Base-by-base conservation (phyloP, 495 filamentous ascomycete genomes). In the Poronia punctata region DNA sequence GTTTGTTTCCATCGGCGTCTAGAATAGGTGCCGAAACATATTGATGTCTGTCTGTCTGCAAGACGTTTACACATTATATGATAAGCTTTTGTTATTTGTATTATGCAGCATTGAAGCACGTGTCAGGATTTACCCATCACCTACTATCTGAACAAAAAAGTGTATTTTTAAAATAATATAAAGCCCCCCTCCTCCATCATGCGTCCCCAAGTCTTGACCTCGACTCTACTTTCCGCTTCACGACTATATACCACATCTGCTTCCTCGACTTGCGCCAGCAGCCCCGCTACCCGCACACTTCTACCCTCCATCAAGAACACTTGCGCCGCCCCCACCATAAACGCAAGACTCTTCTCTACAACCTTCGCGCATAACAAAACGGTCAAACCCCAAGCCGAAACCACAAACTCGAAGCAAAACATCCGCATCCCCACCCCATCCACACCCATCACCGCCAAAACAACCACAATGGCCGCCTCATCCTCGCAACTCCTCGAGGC, bases 401-500 rank as follows among this genome's bases (percentile, higher is more conserved):
- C 40, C 35, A 39, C 27, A 20, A 41, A 38, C 17, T 31, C 35
- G 15, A 35, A 35, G 5, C 32, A 35, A 17, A 4, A 35, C 5
- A 35, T 35, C 27, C 14, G 19, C 44, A 45, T 33, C 15, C 22
- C 40, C 16, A 41, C 34, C 19, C 30, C 28, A 15, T 45, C 36
- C 15, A 41, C 32, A 18, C 25, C 45, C 37, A 40, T 42, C 42
- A 55, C 42, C 35, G 27, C 35, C 35, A 45, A 10, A 34, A 38
- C 42, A 15, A n/a, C 34, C 34, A 29, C 59, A 28, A 25, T 42
- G 49, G 36, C 52, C 16, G 28, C 39, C 45, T 50, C 38, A 23
- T 40, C 65, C 46, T 57, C 64, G 31, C 12, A 61, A 14, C 64
- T 80, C 64, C 57, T 82, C 48, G 60, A 70, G 7, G 62, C 70